Percentiles rank a stretch among this genome's conserved stretches.
Conservation (phyloP, 106 monocot genomes). For the Acanthochlamys bracteata region DNA sequence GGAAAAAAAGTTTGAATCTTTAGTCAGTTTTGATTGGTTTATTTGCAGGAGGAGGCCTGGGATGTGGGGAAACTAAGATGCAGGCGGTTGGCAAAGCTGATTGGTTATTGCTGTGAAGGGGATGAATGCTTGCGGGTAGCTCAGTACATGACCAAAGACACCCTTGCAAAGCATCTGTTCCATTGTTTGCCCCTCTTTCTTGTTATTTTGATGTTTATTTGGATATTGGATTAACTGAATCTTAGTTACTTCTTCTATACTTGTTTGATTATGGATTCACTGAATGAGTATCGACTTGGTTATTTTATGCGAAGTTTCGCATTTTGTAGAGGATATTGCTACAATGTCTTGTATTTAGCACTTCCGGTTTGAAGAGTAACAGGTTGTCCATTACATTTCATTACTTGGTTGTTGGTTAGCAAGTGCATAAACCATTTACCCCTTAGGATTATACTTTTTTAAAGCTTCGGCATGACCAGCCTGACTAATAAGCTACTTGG, state of each 20-base stretch:
- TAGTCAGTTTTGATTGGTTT: neutral
- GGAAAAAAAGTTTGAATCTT: neutral
- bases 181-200: slow-evolving; percentile 35
- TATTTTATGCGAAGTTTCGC: too few relatives aligned
- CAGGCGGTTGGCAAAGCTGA: slow-evolving; percentile 61
- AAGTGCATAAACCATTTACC: too few relatives aligned
- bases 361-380: too few relatives aligned
- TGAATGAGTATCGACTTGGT: too few relatives aligned
- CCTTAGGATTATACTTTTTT: too few relatives aligned
- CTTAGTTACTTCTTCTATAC: neutral
- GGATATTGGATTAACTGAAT: neutral
- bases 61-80: slow-evolving; percentile 63
- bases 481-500: too few relatives aligned
- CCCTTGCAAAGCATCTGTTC: slow-evolving; percentile 75
- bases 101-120: slow-evolving; percentile 78
- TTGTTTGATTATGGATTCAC: too few relatives aligned
- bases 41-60: slow-evolving; percentile 57
- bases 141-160: slow-evolving; percentile 77
- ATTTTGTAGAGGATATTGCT: too few relatives aligned
- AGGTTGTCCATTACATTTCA: too few relatives aligned
- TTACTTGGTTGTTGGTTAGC: too few relatives aligned
- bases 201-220: neutral
- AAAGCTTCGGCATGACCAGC: too few relatives aligned
- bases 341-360: too few relatives aligned
- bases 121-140: slow-evolving; percentile 71